A percentile compares a stretch with the other conserved stretches of the same genome.
Conservation (phyloP, 192 early-diverging fungal species). For the Gigaspora rosea region DNA sequence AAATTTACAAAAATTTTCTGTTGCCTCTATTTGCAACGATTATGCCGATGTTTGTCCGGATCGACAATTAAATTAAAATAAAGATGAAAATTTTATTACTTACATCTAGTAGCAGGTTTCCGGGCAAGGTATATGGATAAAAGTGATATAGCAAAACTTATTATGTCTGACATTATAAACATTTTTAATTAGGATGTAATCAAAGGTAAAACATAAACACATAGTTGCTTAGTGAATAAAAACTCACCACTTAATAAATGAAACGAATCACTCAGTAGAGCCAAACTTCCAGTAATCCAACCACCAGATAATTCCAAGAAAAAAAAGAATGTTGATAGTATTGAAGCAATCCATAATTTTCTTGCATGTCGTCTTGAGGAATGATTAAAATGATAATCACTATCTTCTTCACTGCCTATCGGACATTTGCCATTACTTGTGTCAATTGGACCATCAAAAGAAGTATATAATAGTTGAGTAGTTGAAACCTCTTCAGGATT, state of each 20-base stretch:
- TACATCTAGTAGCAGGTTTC: slow-evolving; percentile 60
- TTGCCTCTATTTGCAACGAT: too few species aligned
- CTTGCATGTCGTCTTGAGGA: background rate
- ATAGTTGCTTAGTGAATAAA: background rate
- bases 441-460: slow-evolving; percentile 14
- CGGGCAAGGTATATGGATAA: slow-evolving; percentile 66
- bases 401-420: background rate
- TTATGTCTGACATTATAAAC: slow-evolving; percentile 51
- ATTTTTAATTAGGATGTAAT: too few species aligned
- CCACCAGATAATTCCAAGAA: slow-evolving; percentile 65
- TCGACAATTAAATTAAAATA: background rate
- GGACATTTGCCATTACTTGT: background rate
- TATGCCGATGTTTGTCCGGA: too few species aligned
- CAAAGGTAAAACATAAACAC: too few species aligned
- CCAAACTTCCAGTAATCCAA: slow-evolving; percentile 62
- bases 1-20: too few species aligned
- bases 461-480: slow-evolving; percentile 17
- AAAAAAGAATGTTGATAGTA: slow-evolving; percentile 64
- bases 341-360: slow-evolving; percentile 50
- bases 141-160: slow-evolving; percentile 74
- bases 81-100: slow-evolving; percentile 24
- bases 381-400: background rate
- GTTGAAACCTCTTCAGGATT: background rate
- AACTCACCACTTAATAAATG: slow-evolving; percentile 68
- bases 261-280: slow-evolving; percentile 76